Base-by-base conservation (phyloP, 2,329 filamentous ascomycete genomes). In the Metarhizium robertsii region DNA sequence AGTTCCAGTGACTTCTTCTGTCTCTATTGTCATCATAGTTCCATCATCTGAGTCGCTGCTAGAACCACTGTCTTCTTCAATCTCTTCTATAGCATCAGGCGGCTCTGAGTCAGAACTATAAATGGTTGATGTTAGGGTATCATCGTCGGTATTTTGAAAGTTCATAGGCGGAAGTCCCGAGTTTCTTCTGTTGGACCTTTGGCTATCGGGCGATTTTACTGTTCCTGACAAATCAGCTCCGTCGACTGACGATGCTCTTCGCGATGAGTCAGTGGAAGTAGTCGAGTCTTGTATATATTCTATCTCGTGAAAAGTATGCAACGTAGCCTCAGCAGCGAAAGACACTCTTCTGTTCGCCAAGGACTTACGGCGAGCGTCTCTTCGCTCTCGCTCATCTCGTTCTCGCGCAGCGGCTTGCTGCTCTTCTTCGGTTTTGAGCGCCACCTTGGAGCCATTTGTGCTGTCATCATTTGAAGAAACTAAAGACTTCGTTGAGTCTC, bases 261-360 rank as follows among this genome's bases (percentile, higher is more conserved):
- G 78, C 13, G 88, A 90, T 11, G 85, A 84, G 60, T 92, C 88
- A 1, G 85, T 87, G 0, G 88, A 87, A 7, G 86, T 88, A 1
- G 91, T 95, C 20, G 90, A 90, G 67, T 96, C 92, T 65, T 92
- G 90, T 67, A 85, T 80, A 59, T 92, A 88, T 66, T 97, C 92
- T 48, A 96, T 83, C 55, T 94, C 92, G 66, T 97, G 92, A 79
- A 95, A 97, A 0, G 94, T 99, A 68, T 99, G 94, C 40, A 99
- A 79, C 3, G 94, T 99, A 13, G 94, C 94, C 72, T 99, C 94
- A 1, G 94, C 94, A 4, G 94, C 94, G 71, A 99, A 99, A 0
- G 92, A 97, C 38, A 99, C 94, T 66, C 94, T 85, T 65, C 94
- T 85, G 68, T 94, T 95, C 50, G 92, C 91, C 56, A 96, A 80